Conservation (phyloP, 1,284 basidiomycete species). For the Trichosporon sp. region DNA sequence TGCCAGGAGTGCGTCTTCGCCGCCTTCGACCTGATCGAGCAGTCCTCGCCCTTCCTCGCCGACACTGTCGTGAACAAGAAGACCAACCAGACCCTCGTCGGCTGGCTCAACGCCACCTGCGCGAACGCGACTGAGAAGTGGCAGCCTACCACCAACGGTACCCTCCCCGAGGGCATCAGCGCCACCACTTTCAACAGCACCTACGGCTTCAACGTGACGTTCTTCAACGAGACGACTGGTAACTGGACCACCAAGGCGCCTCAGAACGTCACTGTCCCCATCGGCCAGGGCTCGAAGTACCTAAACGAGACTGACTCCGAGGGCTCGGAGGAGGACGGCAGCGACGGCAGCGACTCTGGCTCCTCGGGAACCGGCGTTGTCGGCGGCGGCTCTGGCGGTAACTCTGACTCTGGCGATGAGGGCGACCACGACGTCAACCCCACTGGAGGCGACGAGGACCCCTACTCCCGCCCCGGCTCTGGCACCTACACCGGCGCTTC, state of each 20-base stretch:
- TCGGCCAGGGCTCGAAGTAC: conserved; percentile 15
- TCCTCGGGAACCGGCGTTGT: neutral
- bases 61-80: conserved; percentile 35
- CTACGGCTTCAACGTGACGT: conserved; percentile 39
- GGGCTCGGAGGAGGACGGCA: neutral
- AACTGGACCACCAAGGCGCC: conserved; percentile 35
- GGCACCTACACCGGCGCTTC: neutral
- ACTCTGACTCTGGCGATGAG: neutral
- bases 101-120: conserved; percentile 41
- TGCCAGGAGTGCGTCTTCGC: conserved; percentile 55
- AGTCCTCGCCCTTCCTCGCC: conserved; percentile 45
- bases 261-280: conserved; percentile 13
- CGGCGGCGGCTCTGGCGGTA: neutral
- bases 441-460: neutral
- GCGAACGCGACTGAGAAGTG: neutral
- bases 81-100: conserved; percentile 36
- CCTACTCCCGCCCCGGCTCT: conserved; percentile 8
- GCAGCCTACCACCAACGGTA: conserved; percentile 36
- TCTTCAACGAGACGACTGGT: conserved; percentile 33
- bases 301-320: conserved; percentile 13
- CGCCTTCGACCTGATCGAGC: conserved; percentile 45
- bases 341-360: neutral
- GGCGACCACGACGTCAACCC: neutral
- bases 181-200: conserved; percentile 47
- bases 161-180: conserved; percentile 46